These are phyloP conservation scores for Musa acuminata DNA, from an alignment of 176 grass and related monocot species.

Conservation along the genomic window DNA sequence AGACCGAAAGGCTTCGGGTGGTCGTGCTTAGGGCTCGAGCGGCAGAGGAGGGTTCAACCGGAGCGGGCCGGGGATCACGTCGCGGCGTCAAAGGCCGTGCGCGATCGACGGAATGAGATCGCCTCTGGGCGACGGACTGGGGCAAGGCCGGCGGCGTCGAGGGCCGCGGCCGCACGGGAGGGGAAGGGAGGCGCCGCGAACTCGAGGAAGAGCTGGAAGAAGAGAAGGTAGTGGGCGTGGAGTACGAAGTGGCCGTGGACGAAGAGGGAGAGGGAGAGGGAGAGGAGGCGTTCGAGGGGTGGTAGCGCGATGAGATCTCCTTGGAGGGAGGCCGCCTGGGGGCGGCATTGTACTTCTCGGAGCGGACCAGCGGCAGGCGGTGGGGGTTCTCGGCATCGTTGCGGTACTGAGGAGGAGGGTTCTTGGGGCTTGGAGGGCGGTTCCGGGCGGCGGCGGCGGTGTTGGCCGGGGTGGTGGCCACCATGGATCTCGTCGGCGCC, in stretches of 20 bases:
- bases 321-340: neutral
- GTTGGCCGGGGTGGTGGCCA: neutral
- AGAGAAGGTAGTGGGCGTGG: conserved; percentile 45
- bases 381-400: neutral
- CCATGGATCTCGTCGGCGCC: conserved; percentile 9
- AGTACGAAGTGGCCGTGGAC: neutral
- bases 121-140: conserved; percentile 51
- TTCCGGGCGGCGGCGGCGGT: neutral
- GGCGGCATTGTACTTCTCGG: conserved; percentile 10
- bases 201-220: neutral
- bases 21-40: conserved; percentile 42
- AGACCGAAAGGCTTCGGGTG: conserved; percentile 85
- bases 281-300: neutral
- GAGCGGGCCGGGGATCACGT: conserved; percentile 23
- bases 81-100: conserved; percentile 38
- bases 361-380: conserved; percentile 1
- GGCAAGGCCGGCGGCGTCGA: conserved; percentile 42
- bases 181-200: neutral
- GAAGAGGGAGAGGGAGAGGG: neutral
- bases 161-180: neutral
- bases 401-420: neutral
- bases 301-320: neutral
- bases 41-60: conserved; percentile 8
- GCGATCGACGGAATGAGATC: conserved; percentile 34
- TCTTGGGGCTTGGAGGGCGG: neutral